These are phyloP conservation scores for Saccharomycopsis guyanensis DNA, from an alignment of 805 yeast species.

Conservation along the genomic window DNA sequence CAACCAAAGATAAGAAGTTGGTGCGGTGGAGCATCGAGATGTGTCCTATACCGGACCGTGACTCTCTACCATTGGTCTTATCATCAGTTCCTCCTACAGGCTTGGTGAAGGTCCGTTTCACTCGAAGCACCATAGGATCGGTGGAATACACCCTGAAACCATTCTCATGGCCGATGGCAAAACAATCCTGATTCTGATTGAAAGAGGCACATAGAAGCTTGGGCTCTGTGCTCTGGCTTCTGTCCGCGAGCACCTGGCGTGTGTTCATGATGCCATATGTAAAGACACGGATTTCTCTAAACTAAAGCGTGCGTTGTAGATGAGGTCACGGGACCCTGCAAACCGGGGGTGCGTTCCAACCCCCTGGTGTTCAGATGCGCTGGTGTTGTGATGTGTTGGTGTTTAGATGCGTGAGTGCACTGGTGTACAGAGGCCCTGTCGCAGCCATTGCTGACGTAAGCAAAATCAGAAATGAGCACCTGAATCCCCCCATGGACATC, in stretches of 20 bases:
- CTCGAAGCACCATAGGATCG: constrained; percentile 77
- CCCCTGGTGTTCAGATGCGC: too few species aligned
- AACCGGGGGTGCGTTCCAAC: too few species aligned
- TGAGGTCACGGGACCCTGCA: too few species aligned
- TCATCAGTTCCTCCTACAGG: constrained; percentile 7
- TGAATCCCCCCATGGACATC: too few species aligned
- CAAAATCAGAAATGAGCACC: too few species aligned
- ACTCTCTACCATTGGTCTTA: constrained; percentile 29
- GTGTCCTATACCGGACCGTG: constrained; percentile 56
- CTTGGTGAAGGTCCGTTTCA: constrained; percentile 44
- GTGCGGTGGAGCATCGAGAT: constrained; percentile 84
- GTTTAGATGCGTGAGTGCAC: too few species aligned
- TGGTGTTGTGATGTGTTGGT: too few species aligned
- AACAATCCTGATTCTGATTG: constrained; percentile 88
- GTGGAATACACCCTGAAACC: constrained; percentile 85
- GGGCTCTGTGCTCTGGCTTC: constrained; percentile 22
- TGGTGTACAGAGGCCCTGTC: too few species aligned
- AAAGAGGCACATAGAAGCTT: constrained; percentile 53
- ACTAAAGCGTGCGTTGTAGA: neutral
- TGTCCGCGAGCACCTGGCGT: neutral
- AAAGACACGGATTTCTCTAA: neutral
- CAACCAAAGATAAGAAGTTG: constrained; percentile 81
- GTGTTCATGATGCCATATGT: constrained; percentile 10
- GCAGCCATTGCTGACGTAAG: too few species aligned
- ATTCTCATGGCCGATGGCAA: constrained; percentile 69